Conservation (phyloP, 129 eudicot species). For the Tanacetum coccineum region DNA sequence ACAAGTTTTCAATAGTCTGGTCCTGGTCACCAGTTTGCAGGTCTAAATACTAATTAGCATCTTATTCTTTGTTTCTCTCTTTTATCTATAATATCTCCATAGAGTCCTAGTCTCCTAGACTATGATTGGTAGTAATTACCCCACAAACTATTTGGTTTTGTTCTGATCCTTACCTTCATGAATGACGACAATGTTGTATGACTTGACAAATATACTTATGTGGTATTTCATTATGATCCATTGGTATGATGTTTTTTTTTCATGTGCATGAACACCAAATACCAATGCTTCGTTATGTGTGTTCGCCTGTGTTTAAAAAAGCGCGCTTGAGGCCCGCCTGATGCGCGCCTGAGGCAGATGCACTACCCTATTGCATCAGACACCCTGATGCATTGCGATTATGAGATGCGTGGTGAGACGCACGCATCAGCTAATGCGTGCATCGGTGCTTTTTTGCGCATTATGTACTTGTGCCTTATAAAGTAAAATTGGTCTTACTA, state of each 20-base stretch:
- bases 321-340: too few relatives aligned
- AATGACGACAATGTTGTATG: conserved; percentile 7
- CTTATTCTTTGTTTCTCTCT: neutral
- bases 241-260: neutral
- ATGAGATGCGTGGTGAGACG: too few relatives aligned
- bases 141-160: conserved; percentile 9
- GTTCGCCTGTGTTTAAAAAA: too few relatives aligned
- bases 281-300: neutral
- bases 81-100: neutral
- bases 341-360: too few relatives aligned
- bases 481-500: too few relatives aligned
- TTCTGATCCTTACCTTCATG: conserved; percentile 1
- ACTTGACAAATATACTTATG: neutral
- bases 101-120: neutral
- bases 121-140: neutral
- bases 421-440: too few relatives aligned
- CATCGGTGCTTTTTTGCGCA: too few relatives aligned
- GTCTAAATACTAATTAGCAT: neutral
- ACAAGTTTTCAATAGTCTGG: neutral
- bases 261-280: neutral
- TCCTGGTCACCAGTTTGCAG: neutral
- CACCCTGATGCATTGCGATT: too few relatives aligned
- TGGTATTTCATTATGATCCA: neutral
- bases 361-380: too few relatives aligned
- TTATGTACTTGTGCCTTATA: too few relatives aligned